Evolutionary conservation across 2,329 filamentous ascomycete genomes (phyloP), one percentile per base, ranked within the genome.

Genomic region (Alternaria sp.): DNA sequence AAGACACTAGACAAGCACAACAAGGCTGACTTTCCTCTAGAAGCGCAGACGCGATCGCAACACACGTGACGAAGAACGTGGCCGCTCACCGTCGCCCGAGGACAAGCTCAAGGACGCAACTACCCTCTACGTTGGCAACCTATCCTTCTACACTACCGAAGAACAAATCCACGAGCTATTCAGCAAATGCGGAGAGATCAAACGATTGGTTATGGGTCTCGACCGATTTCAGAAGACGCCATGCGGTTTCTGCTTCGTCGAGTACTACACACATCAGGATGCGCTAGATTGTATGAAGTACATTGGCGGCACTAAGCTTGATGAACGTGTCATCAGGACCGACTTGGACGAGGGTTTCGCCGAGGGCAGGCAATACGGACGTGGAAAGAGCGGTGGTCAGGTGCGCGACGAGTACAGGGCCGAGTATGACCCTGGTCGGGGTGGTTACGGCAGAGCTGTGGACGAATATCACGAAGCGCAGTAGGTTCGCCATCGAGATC

Each of bases 241-340:
- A 1, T 99, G 95, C 80, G 95, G 95, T 41, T 99, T 99, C 85
- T 99, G 95, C 85, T 99, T 99, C 76, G 95, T 99, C 74, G 95
- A 99, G 81, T 99, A 99, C 83, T 98, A 97, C 83, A 97, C 90
- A 30, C 95, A 98, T 79, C 91, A 97, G 76, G 95, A 99, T 79
- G 95, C 95, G 8, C 86, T 99, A 51, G 95, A 99, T 79, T 98
- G 94, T 81, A 90, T 99, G 89, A 99, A 98, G 82, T 99, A 98
- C 78, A 90, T 99, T 73, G 95, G 95, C 57, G 95, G 95, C 59
- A 99, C 95, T 36, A 99, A 99, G 83, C 87, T 99, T 46, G 95
- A 99, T 79, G 95, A 99, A 85, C 89, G 95, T 71, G 90, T 99
- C 75, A 97, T 99, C 75, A 87, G 95, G 61, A 97, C 94, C 24